Percentiles rank a stretch among this genome's conserved stretches.
These are phyloP conservation scores for Coccomyxa sp. DNA, from an alignment of 139 green algal species.

Conservation along the genomic window DNA sequence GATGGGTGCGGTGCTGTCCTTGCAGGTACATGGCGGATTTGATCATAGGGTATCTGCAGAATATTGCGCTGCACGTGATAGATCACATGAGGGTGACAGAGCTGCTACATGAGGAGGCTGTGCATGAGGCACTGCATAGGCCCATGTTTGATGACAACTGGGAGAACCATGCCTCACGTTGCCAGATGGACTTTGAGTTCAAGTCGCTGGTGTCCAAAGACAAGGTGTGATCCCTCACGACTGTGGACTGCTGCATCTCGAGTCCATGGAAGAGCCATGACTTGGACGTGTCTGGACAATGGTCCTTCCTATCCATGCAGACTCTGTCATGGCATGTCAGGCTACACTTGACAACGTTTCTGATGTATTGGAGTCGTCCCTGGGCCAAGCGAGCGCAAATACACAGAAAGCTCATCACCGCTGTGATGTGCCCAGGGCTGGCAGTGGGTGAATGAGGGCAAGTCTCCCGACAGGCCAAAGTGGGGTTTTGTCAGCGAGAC, in stretches of 20 bases:
- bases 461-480: neutral
- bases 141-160: neutral
- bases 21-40: conserved; percentile 5
- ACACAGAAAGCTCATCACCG: neutral
- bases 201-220: neutral
- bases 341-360: too few relatives aligned
- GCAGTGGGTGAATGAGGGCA: neutral
- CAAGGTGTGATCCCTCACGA: neutral
- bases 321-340: too few relatives aligned
- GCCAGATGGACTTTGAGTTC: neutral
- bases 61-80: neutral
- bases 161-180: neutral
- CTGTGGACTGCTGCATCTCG: too few relatives aligned
- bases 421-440: neutral
- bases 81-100: neutral
- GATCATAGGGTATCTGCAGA: neutral
- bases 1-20: neutral
- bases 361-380: too few relatives aligned
- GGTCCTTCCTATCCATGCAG: too few relatives aligned
- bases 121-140: neutral
- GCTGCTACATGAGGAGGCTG: neutral
- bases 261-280: too few relatives aligned
- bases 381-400: too few relatives aligned
- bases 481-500: neutral
- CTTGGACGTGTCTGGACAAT: too few relatives aligned